Evolutionary conservation across 352 stramenopile genomes (phyloP).

Genomic region (Pythium oligandrum): DNA sequence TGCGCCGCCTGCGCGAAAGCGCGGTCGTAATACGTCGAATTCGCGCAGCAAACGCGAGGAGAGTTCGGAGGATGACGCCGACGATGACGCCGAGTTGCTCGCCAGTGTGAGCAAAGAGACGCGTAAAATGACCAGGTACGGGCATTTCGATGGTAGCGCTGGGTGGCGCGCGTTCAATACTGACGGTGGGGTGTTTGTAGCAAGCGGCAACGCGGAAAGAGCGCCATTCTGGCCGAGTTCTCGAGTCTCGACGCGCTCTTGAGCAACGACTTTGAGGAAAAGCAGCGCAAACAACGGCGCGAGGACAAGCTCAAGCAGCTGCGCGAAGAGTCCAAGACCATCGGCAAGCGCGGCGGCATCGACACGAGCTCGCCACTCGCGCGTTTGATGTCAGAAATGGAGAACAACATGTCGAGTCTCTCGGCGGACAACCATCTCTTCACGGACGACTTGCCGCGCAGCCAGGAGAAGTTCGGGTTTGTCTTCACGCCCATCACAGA

Average conservation of each 20-base stretch:
- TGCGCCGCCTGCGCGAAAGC: too few species aligned
- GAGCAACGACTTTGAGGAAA: constrained; percentile 47
- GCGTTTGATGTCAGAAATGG: constrained; percentile 68
- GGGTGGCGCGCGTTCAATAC: neutral
- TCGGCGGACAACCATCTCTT: constrained; percentile 62
- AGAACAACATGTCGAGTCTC: constrained; percentile 65
- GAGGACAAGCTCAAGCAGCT: constrained; percentile 53
- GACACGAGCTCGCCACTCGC: constrained; percentile 31
- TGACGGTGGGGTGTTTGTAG: neutral
- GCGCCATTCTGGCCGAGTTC: constrained; percentile 56
- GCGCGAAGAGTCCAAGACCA: constrained; percentile 41
- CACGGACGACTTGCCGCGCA: constrained; percentile 26
- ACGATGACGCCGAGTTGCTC: constrained; percentile 17
- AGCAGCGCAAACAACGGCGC: constrained; percentile 50
- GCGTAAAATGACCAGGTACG: constrained; percentile 26
- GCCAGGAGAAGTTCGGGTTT: constrained; percentile 71
- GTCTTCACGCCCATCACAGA: constrained; percentile 20
- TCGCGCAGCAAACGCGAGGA: constrained; percentile 3
- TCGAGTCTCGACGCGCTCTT: constrained; percentile 73
- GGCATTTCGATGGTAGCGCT: neutral
- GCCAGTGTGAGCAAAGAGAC: constrained; percentile 39
- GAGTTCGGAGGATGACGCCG: constrained; percentile 1
- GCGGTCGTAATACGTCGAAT: too few species aligned
- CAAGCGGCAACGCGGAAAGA: constrained; percentile 24
- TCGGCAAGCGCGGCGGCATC: constrained; percentile 6